Evolutionary conservation across 371 early-diverging fungal genomes (phyloP).

Genomic region (Lichtheimia ornata): DNA sequence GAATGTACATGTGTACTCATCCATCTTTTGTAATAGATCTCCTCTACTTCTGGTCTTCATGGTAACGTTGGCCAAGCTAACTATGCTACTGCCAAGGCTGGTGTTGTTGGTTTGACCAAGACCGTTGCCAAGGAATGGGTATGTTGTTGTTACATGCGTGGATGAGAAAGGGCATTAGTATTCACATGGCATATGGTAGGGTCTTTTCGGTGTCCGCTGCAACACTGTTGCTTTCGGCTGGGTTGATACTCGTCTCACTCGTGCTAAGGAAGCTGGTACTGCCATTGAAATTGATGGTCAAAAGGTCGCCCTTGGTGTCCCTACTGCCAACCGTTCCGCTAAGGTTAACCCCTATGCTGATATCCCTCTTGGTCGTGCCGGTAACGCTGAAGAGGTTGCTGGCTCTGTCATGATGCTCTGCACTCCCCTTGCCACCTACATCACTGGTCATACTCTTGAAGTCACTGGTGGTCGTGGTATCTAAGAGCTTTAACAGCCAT

Average conservation of each 20-base stretch:
- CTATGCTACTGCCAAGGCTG: conserved; percentile 52
- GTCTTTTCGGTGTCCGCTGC: conserved; percentile 62
- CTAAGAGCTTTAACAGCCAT: conserved; percentile 28
- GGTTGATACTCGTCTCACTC: conserved; percentile 71
- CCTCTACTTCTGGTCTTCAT: conserved; percentile 70
- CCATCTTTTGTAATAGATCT: conserved; percentile 45
- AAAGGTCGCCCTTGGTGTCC: conserved; percentile 70
- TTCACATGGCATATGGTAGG: conserved; percentile 12
- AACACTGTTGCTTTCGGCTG: conserved; percentile 71
- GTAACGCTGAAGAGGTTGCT: conserved; percentile 70
- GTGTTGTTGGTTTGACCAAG: conserved; percentile 61
- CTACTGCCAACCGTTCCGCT: conserved; percentile 54
- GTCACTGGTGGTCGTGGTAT: conserved; percentile 75
- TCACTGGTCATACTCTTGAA: conserved; percentile 69
- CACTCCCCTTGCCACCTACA: conserved; percentile 63
- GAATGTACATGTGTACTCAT: too few relatives aligned
- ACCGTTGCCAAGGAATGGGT: conserved; percentile 55
- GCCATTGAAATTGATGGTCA: conserved; percentile 66
- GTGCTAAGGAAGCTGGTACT: conserved; percentile 71
- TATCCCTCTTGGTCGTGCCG: conserved; percentile 67
- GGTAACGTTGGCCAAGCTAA: conserved; percentile 69
- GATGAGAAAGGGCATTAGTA: neutral
- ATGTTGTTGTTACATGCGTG: conserved; percentile 1
- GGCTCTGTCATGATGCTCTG: conserved; percentile 64
- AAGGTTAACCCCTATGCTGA: conserved; percentile 51